Conservation (phyloP, 148 eudicot genomes). For the Tetragonia tetragonoides region DNA sequence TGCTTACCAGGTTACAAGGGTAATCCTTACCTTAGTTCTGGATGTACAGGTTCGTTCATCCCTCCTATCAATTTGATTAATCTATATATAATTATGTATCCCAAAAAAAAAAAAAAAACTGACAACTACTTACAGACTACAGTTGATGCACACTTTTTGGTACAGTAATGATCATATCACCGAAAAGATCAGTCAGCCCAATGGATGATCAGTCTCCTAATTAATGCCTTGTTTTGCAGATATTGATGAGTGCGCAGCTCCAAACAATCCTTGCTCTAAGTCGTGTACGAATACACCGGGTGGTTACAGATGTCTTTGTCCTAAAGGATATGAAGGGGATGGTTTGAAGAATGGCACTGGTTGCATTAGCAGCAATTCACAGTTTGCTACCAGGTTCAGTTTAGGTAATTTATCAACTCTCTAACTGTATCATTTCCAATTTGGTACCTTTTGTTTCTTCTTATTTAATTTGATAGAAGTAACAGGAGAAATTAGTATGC, state of each 20-base stretch:
- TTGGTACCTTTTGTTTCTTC: not conserved
- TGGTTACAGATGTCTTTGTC: conserved; percentile 16
- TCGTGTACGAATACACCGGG: conserved; percentile 4
- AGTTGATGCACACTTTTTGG: no score
- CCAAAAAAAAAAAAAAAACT: no score
- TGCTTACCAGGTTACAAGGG: conserved; percentile 24
- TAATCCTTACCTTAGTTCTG: conserved; percentile 20
- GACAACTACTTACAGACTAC: no score
- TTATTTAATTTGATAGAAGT: no score
- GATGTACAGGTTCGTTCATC: conserved; percentile 19
- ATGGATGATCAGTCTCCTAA: no score
- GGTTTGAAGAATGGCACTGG: conserved; percentile 10
- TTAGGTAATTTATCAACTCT: conserved; percentile 8
- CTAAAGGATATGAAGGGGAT: conserved; percentile 16
- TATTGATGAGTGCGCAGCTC: conserved; percentile 12
- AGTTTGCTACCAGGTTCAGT: conserved; percentile 10
- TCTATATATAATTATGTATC: no score
- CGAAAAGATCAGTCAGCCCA: no score
- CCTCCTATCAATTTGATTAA: not conserved
- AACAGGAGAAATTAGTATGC: no score
- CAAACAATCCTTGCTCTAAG: conserved; percentile 14
- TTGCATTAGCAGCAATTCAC: conserved; percentile 5
- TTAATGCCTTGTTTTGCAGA: conserved; percentile 4
- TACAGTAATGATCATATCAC: no score
- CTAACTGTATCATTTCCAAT: not conserved